Percentiles rank a stretch among this genome's conserved stretches.
These are phyloP conservation scores for Pseudonectria foliicola DNA, from an alignment of 2,329 filamentous ascomycete genomes.

Conservation along the genomic window DNA sequence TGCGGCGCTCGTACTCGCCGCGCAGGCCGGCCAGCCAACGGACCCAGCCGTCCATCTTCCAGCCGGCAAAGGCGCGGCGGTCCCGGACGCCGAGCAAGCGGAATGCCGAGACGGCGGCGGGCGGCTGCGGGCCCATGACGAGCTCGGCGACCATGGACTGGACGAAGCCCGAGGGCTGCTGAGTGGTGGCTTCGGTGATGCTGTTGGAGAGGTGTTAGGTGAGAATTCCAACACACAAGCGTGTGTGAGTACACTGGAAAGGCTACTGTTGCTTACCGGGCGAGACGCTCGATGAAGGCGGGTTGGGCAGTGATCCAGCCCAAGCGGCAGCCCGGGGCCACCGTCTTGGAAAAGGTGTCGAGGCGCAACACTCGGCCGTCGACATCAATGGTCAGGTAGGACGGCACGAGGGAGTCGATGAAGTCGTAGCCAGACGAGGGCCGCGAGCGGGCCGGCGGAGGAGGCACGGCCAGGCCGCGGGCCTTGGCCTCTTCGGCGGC, in stretches of 20 bases:
- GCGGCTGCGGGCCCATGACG: constrained; percentile 60
- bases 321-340: constrained; percentile 81
- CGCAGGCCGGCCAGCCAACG: constrained; percentile 83
- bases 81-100: constrained; percentile 40
- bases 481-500: constrained; percentile 44
- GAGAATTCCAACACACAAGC: too few relatives aligned
- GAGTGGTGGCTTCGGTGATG: constrained; percentile 70
- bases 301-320: constrained; percentile 89
- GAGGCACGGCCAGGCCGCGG: constrained; percentile 28
- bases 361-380: constrained; percentile 84
- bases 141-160: constrained; percentile 75
- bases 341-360: constrained; percentile 90
- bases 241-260: not conserved
- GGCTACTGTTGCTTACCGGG: constrained; percentile 22
- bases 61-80: constrained; percentile 47
- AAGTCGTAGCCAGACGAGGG: constrained; percentile 61
- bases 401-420: constrained; percentile 76
- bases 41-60: constrained; percentile 81
- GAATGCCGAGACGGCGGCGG: constrained; percentile 34
- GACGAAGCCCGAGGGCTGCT: constrained; percentile 84
- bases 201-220: constrained; percentile 29
- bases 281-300: constrained; percentile 63
- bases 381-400: constrained; percentile 72
- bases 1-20: constrained; percentile 76
- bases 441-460: constrained; percentile 25